phyloP scores from a whole-genome alignment of 2,329 filamentous ascomycete genomes.

The Fusarium pilosicola region DNA sequence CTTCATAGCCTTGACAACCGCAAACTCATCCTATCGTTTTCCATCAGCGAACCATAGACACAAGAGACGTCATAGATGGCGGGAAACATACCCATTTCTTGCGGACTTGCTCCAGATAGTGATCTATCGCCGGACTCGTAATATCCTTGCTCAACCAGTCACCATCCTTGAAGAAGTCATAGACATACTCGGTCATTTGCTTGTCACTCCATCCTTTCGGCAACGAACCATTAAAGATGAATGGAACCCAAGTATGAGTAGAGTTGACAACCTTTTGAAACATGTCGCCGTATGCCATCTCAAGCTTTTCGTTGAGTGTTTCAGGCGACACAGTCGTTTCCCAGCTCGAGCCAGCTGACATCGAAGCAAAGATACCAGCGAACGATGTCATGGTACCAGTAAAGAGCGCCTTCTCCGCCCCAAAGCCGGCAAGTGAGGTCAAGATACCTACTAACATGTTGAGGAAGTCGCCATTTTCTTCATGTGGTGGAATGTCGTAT shows the following conservation, averaged over 20 bases:
- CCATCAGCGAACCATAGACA: not conserved
- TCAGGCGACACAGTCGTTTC: not conserved
- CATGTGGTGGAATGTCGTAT: not conserved
- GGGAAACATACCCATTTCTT: not conserved
- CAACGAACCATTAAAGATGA: not conserved
- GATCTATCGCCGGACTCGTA: not conserved
- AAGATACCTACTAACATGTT: not conserved
- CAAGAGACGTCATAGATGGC: accelerated
- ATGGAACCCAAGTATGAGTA: not conserved
- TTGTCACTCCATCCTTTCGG: not conserved
- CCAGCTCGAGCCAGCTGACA: not conserved
- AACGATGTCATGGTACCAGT: not conserved
- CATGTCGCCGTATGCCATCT: not conserved
- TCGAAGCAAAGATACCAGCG: not conserved
- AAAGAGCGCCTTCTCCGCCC: not conserved
- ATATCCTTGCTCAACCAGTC: not conserved
- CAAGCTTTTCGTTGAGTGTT: not conserved
- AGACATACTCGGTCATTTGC: not conserved
- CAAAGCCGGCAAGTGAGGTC: not conserved
- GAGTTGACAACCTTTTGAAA: not conserved
- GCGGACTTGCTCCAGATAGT: not conserved
- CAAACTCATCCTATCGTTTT: not conserved
- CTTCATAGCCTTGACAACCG: not conserved
- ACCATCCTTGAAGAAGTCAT: not conserved
- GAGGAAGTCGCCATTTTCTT: not conserved